These are phyloP conservation scores for Fusarium sp. DNA, from an alignment of 2,329 filamentous ascomycete species.

Conservation along the genomic window DNA sequence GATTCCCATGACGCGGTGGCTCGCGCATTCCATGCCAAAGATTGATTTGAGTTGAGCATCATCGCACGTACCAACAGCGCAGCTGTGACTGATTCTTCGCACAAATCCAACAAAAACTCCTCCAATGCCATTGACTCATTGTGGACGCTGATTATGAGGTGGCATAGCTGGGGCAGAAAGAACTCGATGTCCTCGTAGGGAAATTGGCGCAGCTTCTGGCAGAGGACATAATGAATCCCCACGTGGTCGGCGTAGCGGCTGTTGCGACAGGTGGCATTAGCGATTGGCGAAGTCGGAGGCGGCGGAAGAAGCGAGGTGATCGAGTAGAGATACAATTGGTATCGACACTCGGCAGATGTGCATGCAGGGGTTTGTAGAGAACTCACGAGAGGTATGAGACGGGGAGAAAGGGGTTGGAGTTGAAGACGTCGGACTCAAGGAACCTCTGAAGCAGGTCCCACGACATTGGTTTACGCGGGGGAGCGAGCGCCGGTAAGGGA, in stretches of 20 bases:
- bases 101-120: conserved; percentile 86
- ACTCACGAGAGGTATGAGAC: conserved; percentile 90
- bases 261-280: conserved; percentile 47
- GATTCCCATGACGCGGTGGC: conserved; percentile 12
- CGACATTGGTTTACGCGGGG: conserved; percentile 67
- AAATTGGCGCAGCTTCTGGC: conserved; percentile 88
- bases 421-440: conserved; percentile 94
- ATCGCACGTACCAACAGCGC: conserved; percentile 75
- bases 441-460: conserved; percentile 91
- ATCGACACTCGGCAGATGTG: neutral
- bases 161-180: conserved; percentile 88
- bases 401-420: conserved; percentile 87
- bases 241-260: conserved; percentile 91
- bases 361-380: conserved; percentile 14
- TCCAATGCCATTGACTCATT: conserved; percentile 93
- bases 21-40: conserved; percentile 20
- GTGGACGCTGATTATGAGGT: conserved; percentile 87
- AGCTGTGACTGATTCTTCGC: conserved; percentile 87
- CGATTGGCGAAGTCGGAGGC: conserved; percentile 37
- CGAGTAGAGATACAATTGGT: neutral
- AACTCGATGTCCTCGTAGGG: conserved; percentile 93
- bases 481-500: conserved; percentile 46
- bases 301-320: conserved; percentile 13
- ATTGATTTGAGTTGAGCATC: neutral
- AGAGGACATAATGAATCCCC: conserved; percentile 89